Conservation (phyloP, 1,139 yeast genomes). For the Kodamaea derodonti region DNA sequence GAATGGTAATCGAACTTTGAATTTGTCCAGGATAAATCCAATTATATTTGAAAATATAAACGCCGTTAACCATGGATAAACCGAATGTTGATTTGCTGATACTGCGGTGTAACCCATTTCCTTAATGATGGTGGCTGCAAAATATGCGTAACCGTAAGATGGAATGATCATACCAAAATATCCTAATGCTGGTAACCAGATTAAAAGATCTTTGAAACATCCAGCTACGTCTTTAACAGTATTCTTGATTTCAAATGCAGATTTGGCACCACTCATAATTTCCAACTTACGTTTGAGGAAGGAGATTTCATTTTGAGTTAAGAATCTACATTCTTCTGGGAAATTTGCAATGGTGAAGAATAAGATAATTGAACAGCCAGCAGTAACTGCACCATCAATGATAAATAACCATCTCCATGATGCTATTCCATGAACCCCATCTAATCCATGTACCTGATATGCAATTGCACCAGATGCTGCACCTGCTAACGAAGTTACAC, state of each 20-base stretch:
- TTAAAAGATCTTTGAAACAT: slow-evolving; percentile 43
- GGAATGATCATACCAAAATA: slow-evolving; percentile 66
- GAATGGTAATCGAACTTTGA: slow-evolving; percentile 46
- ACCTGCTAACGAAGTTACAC: slow-evolving; percentile 40
- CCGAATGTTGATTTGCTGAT: slow-evolving; percentile 61
- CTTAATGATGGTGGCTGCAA: slow-evolving; percentile 60
- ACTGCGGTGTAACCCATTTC: slow-evolving; percentile 58
- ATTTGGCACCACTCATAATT: slow-evolving; percentile 45
- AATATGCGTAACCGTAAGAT: slow-evolving; percentile 69
- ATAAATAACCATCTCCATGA: slow-evolving; percentile 79
- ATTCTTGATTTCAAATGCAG: slow-evolving; percentile 50
- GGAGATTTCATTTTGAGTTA: slow-evolving; percentile 42
- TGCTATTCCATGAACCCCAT: slow-evolving; percentile 33
- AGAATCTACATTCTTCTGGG: slow-evolving; percentile 51
- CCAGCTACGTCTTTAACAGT: slow-evolving; percentile 36
- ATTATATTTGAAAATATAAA: slow-evolving; percentile 50
- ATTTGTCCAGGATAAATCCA: slow-evolving; percentile 48
- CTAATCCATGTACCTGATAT: slow-evolving; percentile 35
- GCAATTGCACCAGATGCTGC: slow-evolving; percentile 44
- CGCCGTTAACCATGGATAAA: slow-evolving; percentile 69
- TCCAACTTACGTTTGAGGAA: slow-evolving; percentile 55
- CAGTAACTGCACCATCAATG: slow-evolving; percentile 69
- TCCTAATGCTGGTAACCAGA: slow-evolving; percentile 55
- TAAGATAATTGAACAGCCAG: slow-evolving; percentile 53
- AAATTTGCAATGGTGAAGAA: slow-evolving; percentile 66